Base-by-base conservation (phyloP, 441 rosid species). In the Aleurites moluccanus region DNA sequence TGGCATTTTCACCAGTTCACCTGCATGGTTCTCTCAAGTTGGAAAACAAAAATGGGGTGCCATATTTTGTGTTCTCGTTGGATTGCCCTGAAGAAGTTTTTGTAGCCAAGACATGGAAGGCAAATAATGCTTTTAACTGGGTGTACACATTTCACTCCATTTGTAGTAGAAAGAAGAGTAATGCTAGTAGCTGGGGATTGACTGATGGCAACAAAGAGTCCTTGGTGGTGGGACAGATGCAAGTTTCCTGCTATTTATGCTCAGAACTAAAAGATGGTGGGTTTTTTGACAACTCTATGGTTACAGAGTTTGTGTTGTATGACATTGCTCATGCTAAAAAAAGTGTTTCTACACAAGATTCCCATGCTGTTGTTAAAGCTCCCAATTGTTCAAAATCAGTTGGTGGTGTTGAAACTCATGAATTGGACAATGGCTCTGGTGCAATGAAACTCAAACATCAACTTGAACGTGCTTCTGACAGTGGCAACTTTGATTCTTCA, bases 221-320 rank as follows among this genome's bases (percentile, higher is more conserved):
- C 42, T 76, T 86, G 62, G 47, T 87, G 55, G 84, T 93, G 35
- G 98, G 96, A 7, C 96, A 96, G 83, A 94, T 96, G 99, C 94
- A 88, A 79, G 94, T 89, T 81, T 89, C 97, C 3, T 85, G 91
- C 77, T 86, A 84, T 72, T 70, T 92, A 64, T 85, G 83, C 75
- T 86, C 94, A 2, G 90, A 96, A 73, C 11, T 76, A 72, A 87
- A 80, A 81, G 83, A 82, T 69, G 85, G 79, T 40, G 83, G 85
- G 55, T 80, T 64, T 60, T 83, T 73, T 23, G 86, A 83, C 68
- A 83, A 85, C 82, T 89, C 96, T 38, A 57, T 88, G 85, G 83
- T 90, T 75, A 86, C 87, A 3, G 99, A 96, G 61, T 96, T 92
- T 75, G 96, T 96, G 77, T 75, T 94, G 78, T 90, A 85, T 44